Evolutionary conservation across 2,329 filamentous ascomycete genomes (phyloP).

Genomic region (Alternaria brassicicola): DNA sequence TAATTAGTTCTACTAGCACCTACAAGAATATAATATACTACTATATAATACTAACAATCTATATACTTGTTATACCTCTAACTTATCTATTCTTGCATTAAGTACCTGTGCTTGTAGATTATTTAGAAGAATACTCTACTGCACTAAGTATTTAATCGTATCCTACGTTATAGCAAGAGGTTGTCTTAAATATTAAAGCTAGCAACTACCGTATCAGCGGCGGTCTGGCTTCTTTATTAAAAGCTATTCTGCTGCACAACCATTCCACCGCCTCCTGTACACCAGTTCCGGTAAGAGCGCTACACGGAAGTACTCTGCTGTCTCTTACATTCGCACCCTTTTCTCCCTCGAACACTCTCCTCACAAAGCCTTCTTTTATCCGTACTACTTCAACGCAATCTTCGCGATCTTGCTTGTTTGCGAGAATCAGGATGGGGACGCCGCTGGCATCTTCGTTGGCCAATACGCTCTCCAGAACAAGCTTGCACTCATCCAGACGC

Average conservation of each 20-base stretch:
- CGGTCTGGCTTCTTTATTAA: constrained; percentile 93
- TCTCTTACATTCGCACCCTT: constrained; percentile 86
- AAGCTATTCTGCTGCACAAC: constrained; percentile 88
- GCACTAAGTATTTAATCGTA: too few species aligned
- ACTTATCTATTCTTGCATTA: too few species aligned
- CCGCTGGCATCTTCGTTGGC: constrained; percentile 87
- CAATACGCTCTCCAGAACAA: constrained; percentile 88
- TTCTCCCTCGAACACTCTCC: constrained; percentile 94
- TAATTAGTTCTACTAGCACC: too few species aligned
- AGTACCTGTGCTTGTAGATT: too few species aligned
- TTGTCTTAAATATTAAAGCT: too few species aligned
- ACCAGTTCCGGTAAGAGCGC: constrained; percentile 81
- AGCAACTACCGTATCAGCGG: constrained; percentile 81
- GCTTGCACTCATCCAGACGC: constrained; percentile 83
- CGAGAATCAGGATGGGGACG: constrained; percentile 87
- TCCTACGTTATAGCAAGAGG: too few species aligned
- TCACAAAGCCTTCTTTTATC: constrained; percentile 95
- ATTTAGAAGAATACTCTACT: too few species aligned
- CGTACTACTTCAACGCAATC: constrained; percentile 97
- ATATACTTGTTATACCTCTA: too few species aligned
- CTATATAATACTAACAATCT: too few species aligned
- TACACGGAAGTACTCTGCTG: constrained; percentile 87
- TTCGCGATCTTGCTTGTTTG: constrained; percentile 97
- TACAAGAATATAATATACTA: too few species aligned
- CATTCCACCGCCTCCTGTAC: constrained; percentile 97